Evolutionary conservation across 768 basidiomycete species (phyloP).

Genomic region (Suillus weaverae): DNA sequence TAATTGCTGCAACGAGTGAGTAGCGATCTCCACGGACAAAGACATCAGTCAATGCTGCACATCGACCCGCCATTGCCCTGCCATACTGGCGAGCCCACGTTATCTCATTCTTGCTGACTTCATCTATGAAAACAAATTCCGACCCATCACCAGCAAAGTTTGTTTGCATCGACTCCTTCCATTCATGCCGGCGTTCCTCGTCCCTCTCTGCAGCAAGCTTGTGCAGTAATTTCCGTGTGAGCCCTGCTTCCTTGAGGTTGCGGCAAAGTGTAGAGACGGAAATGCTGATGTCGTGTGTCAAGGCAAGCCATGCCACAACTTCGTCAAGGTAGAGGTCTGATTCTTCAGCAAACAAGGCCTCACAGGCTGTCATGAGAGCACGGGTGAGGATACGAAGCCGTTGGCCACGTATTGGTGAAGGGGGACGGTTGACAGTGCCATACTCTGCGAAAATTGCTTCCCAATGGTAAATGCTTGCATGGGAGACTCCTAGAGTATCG

Average conservation of each 20-base stretch:
- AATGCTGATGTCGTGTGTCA: constrained; percentile 1
- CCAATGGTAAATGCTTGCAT: constrained; percentile 14
- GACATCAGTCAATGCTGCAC: constrained; percentile 18
- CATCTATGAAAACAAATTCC: constrained; percentile 30
- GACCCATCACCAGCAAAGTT: constrained; percentile 14
- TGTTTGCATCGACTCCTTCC: constrained; percentile 11
- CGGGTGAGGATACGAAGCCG: constrained; percentile 17
- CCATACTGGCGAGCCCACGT: constrained; percentile 27
- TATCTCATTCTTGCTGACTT: constrained; percentile 27
- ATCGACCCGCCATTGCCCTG: constrained; percentile 19
- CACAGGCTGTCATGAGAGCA: constrained; percentile 19
- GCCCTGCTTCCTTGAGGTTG: constrained; percentile 10
- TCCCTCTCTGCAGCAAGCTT: constrained; percentile 27
- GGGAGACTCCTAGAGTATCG: no score
- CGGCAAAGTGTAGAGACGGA: not conserved
- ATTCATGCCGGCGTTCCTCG: constrained; percentile 15
- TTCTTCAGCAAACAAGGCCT: constrained; percentile 18
- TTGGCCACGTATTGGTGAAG: constrained; percentile 21
- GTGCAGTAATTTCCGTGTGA: constrained; percentile 11
- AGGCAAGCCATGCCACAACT: constrained; percentile 4
- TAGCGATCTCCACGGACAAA: constrained; percentile 33
- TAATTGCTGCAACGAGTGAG: constrained; percentile 36
- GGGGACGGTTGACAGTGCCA: constrained; percentile 17
- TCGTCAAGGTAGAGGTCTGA: constrained; percentile 16
- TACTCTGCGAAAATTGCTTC: constrained; percentile 17